Conservation (phyloP, 2,329 filamentous ascomycete genomes). For the Drechslerella dactyloides region DNA sequence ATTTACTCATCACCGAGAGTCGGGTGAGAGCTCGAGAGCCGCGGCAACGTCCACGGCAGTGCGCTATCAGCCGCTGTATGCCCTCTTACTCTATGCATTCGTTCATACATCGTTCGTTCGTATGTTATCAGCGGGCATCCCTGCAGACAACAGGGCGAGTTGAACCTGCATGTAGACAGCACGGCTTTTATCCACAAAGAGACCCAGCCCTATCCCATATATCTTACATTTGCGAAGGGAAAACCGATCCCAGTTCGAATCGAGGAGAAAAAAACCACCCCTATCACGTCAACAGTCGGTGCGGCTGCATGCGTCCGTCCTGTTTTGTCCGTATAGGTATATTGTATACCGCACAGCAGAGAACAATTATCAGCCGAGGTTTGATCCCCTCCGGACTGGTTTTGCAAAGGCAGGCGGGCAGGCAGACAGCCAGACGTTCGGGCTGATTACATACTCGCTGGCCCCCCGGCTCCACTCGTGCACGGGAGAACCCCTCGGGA, state of each 20-base stretch:
- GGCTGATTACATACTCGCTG: constrained; percentile 9
- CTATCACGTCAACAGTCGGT: constrained; percentile 4
- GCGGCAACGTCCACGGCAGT: too few relatives aligned
- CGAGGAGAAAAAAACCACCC: neutral
- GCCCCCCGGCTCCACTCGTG: neutral
- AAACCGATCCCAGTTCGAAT: neutral
- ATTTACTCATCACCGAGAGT: constrained; percentile 5
- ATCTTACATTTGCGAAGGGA: neutral
- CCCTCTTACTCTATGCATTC: too few relatives aligned
- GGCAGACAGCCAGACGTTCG: neutral
- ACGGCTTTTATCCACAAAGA: neutral
- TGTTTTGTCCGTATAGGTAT: neutral
- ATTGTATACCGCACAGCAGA: neutral
- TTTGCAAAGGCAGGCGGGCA: too few relatives aligned
- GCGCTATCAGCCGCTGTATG: neutral
- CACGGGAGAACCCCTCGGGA: constrained; percentile 3
- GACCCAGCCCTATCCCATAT: neutral
- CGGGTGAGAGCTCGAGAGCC: too few relatives aligned
- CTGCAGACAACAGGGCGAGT: neutral
- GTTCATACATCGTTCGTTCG: neutral
- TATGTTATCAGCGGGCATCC: neutral
- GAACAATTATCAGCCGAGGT: constrained; percentile 9
- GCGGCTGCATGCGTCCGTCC: neutral
- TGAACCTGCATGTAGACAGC: neutral
- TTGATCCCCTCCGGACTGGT: neutral